phyloP scores from a whole-genome alignment of 2,329 filamentous ascomycete genomes.

The Alternaria brassicicola region DNA sequence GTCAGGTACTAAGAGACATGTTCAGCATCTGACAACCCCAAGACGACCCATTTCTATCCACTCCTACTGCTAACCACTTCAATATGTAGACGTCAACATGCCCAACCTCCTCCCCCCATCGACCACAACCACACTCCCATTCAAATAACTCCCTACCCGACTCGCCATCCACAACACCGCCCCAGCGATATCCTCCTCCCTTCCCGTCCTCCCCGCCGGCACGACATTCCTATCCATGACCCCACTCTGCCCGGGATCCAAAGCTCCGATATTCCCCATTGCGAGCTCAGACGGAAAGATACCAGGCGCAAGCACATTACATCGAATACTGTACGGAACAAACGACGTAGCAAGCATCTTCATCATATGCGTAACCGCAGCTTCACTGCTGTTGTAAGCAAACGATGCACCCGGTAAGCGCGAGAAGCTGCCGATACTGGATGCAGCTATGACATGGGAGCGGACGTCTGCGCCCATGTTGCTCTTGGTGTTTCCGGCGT shows the following conservation, averaged over 20 bases:
- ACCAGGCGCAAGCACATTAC: constrained; percentile 59
- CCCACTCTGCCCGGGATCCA: background rate
- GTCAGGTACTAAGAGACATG: background rate
- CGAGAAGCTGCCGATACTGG: constrained; percentile 14
- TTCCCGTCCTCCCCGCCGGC: constrained; percentile 66
- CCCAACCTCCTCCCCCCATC: constrained; percentile 68
- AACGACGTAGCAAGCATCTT: constrained; percentile 56
- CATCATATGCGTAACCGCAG: constrained; percentile 55
- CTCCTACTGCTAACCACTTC: constrained; percentile 6
- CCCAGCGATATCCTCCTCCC: constrained; percentile 68
- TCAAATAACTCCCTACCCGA: constrained; percentile 68
- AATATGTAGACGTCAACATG: constrained; percentile 63
- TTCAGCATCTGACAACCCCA: background rate
- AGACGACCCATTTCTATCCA: background rate
- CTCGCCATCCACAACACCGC: constrained; percentile 69
- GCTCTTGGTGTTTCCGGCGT: constrained; percentile 46
- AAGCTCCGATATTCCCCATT: constrained; percentile 12
- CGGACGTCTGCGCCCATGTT: constrained; percentile 17
- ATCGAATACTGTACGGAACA: constrained; percentile 53
- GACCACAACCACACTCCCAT: constrained; percentile 66
- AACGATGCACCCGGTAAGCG: constrained; percentile 11
- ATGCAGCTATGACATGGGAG: constrained; percentile 31
- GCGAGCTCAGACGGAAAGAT: constrained; percentile 30
- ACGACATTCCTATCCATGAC: constrained; percentile 14
- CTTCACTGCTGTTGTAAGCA: constrained; percentile 50